Base-by-base conservation (phyloP, 495 filamentous ascomycete species). In the Penicillium argentinense region DNA sequence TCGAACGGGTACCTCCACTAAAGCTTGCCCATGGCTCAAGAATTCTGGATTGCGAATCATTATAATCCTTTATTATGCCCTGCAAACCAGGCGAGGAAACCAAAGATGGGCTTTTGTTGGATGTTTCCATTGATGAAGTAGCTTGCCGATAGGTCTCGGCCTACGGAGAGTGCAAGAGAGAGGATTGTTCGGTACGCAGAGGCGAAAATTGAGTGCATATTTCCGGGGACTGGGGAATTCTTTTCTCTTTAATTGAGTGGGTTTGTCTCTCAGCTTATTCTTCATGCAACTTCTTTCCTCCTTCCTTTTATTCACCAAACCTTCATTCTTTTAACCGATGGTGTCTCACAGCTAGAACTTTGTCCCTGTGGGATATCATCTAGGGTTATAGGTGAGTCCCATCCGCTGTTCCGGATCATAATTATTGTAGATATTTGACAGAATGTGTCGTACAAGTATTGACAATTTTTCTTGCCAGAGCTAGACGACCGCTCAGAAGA, bases 31-130 rank as follows among this genome's bases (percentile, higher is more conserved):
- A 26, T 26, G 25, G 25, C 25, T 26, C 25, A 26, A 5, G 25
- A 11, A 11, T 26, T 5, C 25, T 26, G 25, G 5, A 26, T 26
- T 5, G 25, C 25, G 25, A 11, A 26, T 26, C 25, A 26, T 5
- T 5, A 26, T 5, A 5, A 26, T 11, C 5, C 11, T 26, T 26
- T 26, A 11, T 7, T 18, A 36, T 3, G 33, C 51, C 49, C 53
- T 45, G 40, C 56, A 47, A 59, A 62, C 56, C 52, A 39, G 56
- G 56, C 42, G 36, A 52, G 6, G 25, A 25, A 48, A 61, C 58
- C 55, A 22, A 9, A 3, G 17, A 16, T 33, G 8, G 12, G n/a
- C 29, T 5, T 14, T 13, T 14, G 0, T 8, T 33, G 29, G 29
- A 22, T 24, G 17, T 33, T 9, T 8, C n/a, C 33, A 30, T 6